A percentile compares a stretch with the other conserved stretches of the same genome.
Conservation (phyloP, 2,329 filamentous ascomycete species). For the Helotiales sp. region DNA sequence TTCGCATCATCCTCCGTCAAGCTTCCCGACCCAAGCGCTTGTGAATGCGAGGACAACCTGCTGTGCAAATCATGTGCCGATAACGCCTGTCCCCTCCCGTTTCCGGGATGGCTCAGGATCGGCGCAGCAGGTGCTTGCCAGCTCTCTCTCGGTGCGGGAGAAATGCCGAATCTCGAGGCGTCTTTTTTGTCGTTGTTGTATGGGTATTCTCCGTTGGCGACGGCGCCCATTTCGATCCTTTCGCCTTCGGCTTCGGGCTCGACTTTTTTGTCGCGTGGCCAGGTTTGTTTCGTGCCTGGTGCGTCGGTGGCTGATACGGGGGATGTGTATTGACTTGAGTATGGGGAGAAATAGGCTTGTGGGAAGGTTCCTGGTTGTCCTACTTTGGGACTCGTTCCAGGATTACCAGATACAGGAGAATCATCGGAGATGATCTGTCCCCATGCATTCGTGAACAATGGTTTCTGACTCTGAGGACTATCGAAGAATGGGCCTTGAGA, state of each 20-base stretch:
- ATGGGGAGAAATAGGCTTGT: constrained; percentile 57
- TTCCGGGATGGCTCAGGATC: constrained; percentile 29
- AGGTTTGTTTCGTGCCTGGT: not conserved
- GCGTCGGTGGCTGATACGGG: constrained; percentile 41
- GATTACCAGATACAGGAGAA: constrained; percentile 15
- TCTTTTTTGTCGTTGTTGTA: constrained; percentile 27
- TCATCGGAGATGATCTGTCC: constrained; percentile 32
- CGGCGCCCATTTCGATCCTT: constrained; percentile 1
- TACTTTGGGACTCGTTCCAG: not conserved
- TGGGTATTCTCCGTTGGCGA: not conserved
- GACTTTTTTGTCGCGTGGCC: constrained; percentile 6
- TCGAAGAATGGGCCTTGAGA: constrained; percentile 36
- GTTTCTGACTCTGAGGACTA: constrained; percentile 55
- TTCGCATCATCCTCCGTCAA: constrained; percentile 25
- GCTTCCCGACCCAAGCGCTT: not conserved
- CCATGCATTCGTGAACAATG: constrained; percentile 44
- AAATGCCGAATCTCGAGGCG: constrained; percentile 9
- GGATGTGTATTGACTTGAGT: constrained; percentile 59
- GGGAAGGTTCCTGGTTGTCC: constrained; percentile 39
- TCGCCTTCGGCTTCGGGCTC: not conserved
- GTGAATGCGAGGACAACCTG: not conserved
- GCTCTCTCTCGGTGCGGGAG: constrained; percentile 24
- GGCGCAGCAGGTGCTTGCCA: constrained; percentile 30
- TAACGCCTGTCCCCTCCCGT: constrained; percentile 17
- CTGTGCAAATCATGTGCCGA: not conserved